phyloP scores from a whole-genome alignment of 495 filamentous ascomycete genomes.

The Penicillium coffeae region DNA sequence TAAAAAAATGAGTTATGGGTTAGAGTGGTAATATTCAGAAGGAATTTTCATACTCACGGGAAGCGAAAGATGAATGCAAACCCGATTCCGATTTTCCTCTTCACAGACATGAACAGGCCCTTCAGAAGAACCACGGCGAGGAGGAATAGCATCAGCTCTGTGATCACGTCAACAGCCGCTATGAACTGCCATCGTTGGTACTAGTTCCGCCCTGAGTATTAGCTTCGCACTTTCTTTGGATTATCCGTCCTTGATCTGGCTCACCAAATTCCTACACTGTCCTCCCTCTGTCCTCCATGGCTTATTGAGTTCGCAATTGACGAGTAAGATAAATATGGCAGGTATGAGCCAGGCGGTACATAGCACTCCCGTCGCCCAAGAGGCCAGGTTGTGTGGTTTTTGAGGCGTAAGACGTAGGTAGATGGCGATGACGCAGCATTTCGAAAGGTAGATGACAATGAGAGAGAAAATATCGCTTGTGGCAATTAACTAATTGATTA shows the following conservation, averaged over 20 bases:
- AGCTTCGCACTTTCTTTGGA: not conserved
- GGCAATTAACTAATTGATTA: conserved; percentile 29
- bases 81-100: conserved; percentile 39
- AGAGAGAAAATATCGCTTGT: conserved; percentile 43
- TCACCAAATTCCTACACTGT: conserved; percentile 37
- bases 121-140: conserved; percentile 38
- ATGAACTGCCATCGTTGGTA: conserved; percentile 42
- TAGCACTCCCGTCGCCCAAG: conserved; percentile 29
- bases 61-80: conserved; percentile 46
- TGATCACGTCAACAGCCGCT: conserved; percentile 38
- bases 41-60: conserved; percentile 26
- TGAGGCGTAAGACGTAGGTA: conserved; percentile 47
- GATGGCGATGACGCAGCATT: conserved; percentile 45
- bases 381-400: conserved; percentile 36
- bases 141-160: conserved; percentile 38
- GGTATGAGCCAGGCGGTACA: conserved; percentile 35
- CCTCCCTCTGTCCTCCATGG: conserved; percentile 35
- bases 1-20: not conserved
- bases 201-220: conserved; percentile 15
- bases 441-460: conserved; percentile 41
- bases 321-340: conserved; percentile 29
- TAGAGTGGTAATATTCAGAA: too few relatives aligned
- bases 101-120: conserved; percentile 36
- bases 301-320: conserved; percentile 38
- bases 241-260: not conserved